Evolutionary conservation across 164 flowering plant species (phyloP), one percentile per base, ranked within the genome.

Genomic region (Vitis rotundifolia): DNA sequence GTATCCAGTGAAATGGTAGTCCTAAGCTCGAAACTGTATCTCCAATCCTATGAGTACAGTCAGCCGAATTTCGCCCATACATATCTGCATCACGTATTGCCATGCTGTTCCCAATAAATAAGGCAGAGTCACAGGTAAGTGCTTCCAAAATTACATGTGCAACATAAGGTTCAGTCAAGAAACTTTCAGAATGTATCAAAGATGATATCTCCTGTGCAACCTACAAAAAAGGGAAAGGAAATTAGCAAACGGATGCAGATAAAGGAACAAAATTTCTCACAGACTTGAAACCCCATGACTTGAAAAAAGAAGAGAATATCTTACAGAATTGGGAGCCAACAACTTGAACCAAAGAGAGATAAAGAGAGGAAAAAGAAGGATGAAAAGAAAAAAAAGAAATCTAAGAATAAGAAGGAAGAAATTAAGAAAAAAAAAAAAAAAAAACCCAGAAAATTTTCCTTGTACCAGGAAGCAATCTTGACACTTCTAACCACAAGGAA

Each of bases 51-150:
- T 69, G 63, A 28, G 72, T 64, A 74, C 77, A 57, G 44, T 68
- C 67, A 54, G 66, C 69, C 87, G 84, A 85, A 71, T 74, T 84
- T 64, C 58, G 57, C 51, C 88, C 96, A 77, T 89, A 95, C 94
- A 89, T 91, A 73, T 95, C 91, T 22, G 79, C 82, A 81, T 95
- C 97, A 54, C 98, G 91, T 74, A 95, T 84, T 49, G 81, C 83
- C 99, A 93, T 90, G 82, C 99, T 95, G 76, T 95, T 95, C 52
- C 99, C 98, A 68, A 90, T 13, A 79, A 95, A 95, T 64, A 95
- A 69, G 74, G 94, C 93, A 80, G 85, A 80, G 57, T 83, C 84
- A 62, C 75, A 28, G 64, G 83, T 70, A 73, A 93, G 79, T n/a
- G 82, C 75, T 71, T 87, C 82, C 10, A 89, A 85, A 66, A 87